Conservation (phyloP, 306 rosid species). For the Oxytropis ochrocephala region DNA sequence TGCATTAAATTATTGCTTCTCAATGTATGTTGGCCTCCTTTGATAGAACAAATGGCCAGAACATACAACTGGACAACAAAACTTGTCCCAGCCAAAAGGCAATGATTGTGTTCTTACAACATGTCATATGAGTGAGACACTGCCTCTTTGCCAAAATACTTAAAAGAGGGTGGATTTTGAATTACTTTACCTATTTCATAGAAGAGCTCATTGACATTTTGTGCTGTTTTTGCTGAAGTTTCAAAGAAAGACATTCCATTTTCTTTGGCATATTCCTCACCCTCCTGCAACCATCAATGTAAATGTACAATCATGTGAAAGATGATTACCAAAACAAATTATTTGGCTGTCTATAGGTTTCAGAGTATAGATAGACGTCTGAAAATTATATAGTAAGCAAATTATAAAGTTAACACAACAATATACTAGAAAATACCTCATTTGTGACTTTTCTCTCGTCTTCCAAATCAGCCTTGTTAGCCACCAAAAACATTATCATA, state of each 20-base stretch:
- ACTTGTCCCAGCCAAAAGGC: not conserved
- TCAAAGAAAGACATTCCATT: constrained; percentile 64
- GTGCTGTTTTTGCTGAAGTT: constrained; percentile 88
- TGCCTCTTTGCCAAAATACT: not conserved
- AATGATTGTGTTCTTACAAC: not conserved
- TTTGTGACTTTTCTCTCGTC: constrained; percentile 46
- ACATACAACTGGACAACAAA: not conserved
- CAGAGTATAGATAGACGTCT: not conserved
- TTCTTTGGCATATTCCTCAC: constrained; percentile 73
- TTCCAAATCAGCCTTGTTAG: constrained; percentile 74
- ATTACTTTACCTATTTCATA: constrained; percentile 68
- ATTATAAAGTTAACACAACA: not conserved
- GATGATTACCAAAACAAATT: not conserved
- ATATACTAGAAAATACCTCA: constrained; percentile 46
- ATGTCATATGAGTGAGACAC: not conserved
- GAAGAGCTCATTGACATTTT: constrained; percentile 82
- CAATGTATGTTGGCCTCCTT: not conserved
- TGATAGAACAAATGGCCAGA: not conserved
- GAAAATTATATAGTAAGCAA: not conserved
- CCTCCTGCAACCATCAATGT: constrained; percentile 46
- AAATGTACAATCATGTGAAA: not conserved
- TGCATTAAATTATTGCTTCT: not conserved
- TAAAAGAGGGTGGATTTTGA: not conserved
- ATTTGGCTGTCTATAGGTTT: not conserved
- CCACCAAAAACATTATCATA: constrained; percentile 66